Evolutionary conservation across 2,329 filamentous ascomycete species (phyloP), one percentile per base, ranked within the genome.

Genomic region (Knoxdaviesia capensis): DNA sequence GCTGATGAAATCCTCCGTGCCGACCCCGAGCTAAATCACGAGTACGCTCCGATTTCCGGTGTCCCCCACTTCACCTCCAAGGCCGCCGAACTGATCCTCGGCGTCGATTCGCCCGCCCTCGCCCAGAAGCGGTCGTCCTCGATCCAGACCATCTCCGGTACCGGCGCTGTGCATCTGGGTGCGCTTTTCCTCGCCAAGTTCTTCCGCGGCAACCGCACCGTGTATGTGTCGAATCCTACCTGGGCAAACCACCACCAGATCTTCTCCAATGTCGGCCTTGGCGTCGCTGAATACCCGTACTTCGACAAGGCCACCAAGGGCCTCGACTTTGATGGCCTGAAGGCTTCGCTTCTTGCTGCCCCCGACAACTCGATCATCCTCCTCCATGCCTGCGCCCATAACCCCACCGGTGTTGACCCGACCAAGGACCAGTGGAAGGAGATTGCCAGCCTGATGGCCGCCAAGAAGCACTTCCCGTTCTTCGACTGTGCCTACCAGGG

Each of bases 211-310:
- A 74, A 70, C 63, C 79, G 74, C 50, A 74, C 77, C 45, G 74
- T 92, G 62, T 94, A 94, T 70, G 69, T 96, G 59, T 94, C 86
- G 54, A 82, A 81, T 60, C 90, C 90, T 42, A 98, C 90, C 47
- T 98, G 90, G 90, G 86, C 82, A 51, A 98, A 98, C 67, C 90
- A 98, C 75, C 79, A 92, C 66, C 90, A 96, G 62, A 94, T 98
- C 69, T 94, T 98, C 67, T 74, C 69, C 61, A 96, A 96, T 57
- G 86, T 94, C 55, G 70, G 73, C 52, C 68, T 96, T 31, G 65
- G 74, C 33, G 74, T 85, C 52, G 78, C 78, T 51, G 74, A 74
- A 49, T 98, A 98, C 65, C 90, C 88, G 40, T 98, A 98, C 70
- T 98, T 94, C 66, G 79, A 77, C 59, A 76, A 84, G 58, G 59